A percentile compares a stretch with the other conserved stretches of the same genome.
Evolutionary conservation across 345 rosid genomes (phyloP).

Genomic region (Erucastrum elatum): DNA sequence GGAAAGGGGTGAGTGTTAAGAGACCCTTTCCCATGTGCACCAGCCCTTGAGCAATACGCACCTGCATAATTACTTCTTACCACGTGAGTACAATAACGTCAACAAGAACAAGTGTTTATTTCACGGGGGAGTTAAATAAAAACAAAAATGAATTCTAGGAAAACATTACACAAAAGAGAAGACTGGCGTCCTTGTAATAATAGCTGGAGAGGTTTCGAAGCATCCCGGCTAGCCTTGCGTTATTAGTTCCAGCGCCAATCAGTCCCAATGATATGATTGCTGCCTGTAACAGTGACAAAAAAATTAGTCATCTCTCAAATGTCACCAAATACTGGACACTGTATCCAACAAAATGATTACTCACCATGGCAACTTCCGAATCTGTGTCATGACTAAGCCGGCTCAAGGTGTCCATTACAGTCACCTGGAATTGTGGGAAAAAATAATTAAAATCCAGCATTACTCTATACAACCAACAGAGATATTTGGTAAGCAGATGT

Average conservation of each 20-base stretch:
- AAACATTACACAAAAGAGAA: constrained; percentile 82
- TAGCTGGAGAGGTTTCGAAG: constrained; percentile 96
- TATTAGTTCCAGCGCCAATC: constrained; percentile 96
- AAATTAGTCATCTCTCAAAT: constrained; percentile 8
- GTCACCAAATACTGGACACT: neutral
- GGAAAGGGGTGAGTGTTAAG: neutral
- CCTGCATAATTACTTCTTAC: constrained; percentile 54
- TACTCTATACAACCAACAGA: constrained; percentile 3
- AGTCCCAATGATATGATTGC: constrained; percentile 88
- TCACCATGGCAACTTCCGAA: constrained; percentile 97
- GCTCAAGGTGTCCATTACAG: constrained; percentile 95
- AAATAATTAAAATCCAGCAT: neutral
- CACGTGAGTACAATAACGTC: neutral
- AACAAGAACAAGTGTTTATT: neutral
- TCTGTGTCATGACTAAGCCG: constrained; percentile 97
- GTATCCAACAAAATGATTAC: constrained; percentile 19
- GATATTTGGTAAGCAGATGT: constrained; percentile 1
- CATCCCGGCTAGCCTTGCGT: constrained; percentile 96
- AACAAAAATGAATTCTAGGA: neutral
- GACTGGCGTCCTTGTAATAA: constrained; percentile 87
- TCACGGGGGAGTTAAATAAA: neutral
- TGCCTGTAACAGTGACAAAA: constrained; percentile 56
- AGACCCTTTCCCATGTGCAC: constrained; percentile 1
- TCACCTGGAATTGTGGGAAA: constrained; percentile 54
- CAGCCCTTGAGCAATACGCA: constrained; percentile 1